Evolutionary conservation across 2,329 filamentous ascomycete genomes (phyloP).

Genomic region (Fusarium sp.): DNA sequence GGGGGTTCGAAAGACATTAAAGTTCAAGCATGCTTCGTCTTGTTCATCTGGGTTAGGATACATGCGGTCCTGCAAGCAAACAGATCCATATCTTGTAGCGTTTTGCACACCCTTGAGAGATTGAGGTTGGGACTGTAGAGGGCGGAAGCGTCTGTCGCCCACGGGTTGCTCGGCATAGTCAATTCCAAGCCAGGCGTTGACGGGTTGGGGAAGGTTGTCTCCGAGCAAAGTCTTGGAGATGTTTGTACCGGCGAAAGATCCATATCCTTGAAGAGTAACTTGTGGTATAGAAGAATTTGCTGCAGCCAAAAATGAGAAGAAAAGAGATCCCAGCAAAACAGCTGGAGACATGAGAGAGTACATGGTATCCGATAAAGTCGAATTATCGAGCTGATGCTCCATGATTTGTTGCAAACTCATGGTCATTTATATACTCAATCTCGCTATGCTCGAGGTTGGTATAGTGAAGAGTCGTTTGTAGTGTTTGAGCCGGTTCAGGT

Average conservation of each 20-base stretch:
- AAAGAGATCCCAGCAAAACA: neutral
- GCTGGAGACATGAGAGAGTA: neutral
- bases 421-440: too few relatives aligned
- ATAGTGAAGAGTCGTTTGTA: neutral
- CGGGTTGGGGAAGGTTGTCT: neutral
- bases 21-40: slow-evolving; percentile 3
- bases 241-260: neutral
- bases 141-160: neutral
- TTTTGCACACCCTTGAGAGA: neutral
- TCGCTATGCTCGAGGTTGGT: neutral
- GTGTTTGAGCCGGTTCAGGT: neutral
- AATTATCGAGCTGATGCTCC: neutral
- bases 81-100: neutral
- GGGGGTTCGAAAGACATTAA: neutral
- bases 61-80: slow-evolving; percentile 1
- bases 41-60: slow-evolving; percentile 1
- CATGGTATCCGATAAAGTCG: neutral
- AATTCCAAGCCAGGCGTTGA: slow-evolving; percentile 8
- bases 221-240: neutral
- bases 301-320: neutral
- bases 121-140: neutral
- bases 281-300: neutral
- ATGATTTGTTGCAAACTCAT: neutral
- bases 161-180: slow-evolving; percentile 3
- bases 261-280: neutral